Percentiles rank a stretch among this genome's conserved stretches.
These are phyloP conservation scores for Zelonia costaricensis DNA, from an alignment of 208 protist species.

Conservation along the genomic window DNA sequence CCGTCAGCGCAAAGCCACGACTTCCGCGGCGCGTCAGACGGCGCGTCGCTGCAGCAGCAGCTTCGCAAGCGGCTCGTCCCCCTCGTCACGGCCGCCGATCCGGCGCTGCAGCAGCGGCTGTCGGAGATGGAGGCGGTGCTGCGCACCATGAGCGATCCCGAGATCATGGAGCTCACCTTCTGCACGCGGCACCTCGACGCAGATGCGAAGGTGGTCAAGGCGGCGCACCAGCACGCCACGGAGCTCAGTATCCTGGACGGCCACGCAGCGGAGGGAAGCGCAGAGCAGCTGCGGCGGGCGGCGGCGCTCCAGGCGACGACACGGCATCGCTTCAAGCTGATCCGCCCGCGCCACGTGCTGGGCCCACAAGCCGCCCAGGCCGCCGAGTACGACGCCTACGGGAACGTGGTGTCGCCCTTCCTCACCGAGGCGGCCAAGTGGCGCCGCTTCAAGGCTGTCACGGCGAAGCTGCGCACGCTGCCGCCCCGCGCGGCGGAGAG, in stretches of 20 bases:
- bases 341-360: conserved; percentile 48
- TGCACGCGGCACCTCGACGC: conserved; percentile 51
- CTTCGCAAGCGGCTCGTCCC: conserved; percentile 49
- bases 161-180: conserved; percentile 74
- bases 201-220: conserved; percentile 21
- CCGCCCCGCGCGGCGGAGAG: conserved; percentile 57
- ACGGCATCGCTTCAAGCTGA: conserved; percentile 51
- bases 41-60: not conserved
- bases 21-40: conserved; percentile 4
- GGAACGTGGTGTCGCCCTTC: conserved; percentile 73
- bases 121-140: conserved; percentile 51
- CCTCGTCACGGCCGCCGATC: conserved; percentile 42
- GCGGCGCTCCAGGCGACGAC: conserved; percentile 26
- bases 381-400: conserved; percentile 79
- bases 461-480: conserved; percentile 58
- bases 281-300: conserved; percentile 10
- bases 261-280: conserved; percentile 8
- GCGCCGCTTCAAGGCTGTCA: conserved; percentile 60
- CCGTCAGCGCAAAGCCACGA: conserved; percentile 29
- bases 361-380: conserved; percentile 49
- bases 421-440: conserved; percentile 76
- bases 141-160: conserved; percentile 57
- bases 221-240: conserved; percentile 27
- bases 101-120: conserved; percentile 53
- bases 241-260: conserved; percentile 4